Conservation (phyloP, 192 early-diverging fungal species). For the Coemansia sp. region DNA sequence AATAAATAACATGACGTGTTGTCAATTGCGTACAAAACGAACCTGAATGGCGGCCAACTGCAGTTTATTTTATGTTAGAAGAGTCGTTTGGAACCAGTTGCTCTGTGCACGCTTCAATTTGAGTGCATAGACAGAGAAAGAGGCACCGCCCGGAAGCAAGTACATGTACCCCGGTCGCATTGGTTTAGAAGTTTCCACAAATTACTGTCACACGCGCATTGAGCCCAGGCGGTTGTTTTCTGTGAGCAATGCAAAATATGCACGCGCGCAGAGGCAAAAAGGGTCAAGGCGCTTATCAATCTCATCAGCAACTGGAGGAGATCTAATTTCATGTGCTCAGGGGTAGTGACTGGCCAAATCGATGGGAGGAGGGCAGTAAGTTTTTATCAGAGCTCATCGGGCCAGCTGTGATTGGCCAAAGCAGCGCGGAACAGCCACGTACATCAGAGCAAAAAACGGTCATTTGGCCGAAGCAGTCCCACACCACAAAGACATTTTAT, state of each 20-base stretch:
- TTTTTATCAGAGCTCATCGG: constrained; percentile 8
- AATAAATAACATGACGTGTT: not conserved
- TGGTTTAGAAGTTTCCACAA: constrained; percentile 5
- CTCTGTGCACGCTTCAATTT: constrained; percentile 5
- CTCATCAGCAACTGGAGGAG: not conserved
- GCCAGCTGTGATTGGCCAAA: constrained; percentile 5
- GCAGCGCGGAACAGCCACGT: constrained; percentile 1
- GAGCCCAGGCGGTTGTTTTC: not conserved
- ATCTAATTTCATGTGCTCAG: constrained; percentile 7
- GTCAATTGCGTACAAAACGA: not conserved
- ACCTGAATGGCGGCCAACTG: not conserved
- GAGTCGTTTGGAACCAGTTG: not conserved
- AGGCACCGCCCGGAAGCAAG: not conserved
- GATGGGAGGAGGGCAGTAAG: not conserved
- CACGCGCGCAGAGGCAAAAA: constrained; percentile 2
- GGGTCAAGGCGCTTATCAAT: constrained; percentile 8
- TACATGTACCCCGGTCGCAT: constrained; percentile 3
- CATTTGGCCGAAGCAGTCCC: constrained; percentile 3
- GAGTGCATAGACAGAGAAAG: constrained; percentile 2
- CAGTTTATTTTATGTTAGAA: not conserved
- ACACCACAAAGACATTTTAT: not conserved
- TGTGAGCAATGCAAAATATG: not conserved
- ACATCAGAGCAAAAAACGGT: not conserved
- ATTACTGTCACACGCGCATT: constrained; percentile 6
- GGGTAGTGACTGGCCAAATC: not conserved